phyloP scores from a whole-genome alignment of 1,284 basidiomycete species.

The Trichosporon ovoides region DNA sequence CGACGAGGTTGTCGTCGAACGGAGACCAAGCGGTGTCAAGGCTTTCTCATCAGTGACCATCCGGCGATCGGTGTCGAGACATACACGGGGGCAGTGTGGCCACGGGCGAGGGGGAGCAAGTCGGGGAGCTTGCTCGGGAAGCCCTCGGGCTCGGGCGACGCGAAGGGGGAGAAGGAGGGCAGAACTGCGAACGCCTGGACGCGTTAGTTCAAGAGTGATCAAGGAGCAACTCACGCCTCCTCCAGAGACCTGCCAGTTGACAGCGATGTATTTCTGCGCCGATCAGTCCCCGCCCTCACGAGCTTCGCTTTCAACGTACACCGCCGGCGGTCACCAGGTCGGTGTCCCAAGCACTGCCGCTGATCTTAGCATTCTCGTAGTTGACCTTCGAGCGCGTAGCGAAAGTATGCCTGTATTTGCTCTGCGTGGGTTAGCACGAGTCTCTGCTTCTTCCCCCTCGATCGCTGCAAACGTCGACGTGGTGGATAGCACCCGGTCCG shows the following conservation, averaged over 20 bases:
- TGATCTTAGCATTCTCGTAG: constrained; percentile 86
- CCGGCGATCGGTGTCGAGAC: background rate
- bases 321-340: constrained; percentile 84
- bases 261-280: constrained; percentile 39
- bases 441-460: background rate
- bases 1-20: constrained; percentile 84
- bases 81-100: constrained; percentile 53
- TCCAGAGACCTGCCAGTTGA: constrained; percentile 95
- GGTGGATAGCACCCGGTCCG: background rate
- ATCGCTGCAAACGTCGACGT: background rate
- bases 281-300: background rate
- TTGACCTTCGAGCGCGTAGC: constrained; percentile 75
- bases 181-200: constrained; percentile 76
- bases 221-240: constrained; percentile 57
- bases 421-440: constrained; percentile 35
- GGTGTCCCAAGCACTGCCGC: constrained; percentile 91
- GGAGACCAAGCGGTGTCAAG: constrained; percentile 97
- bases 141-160: constrained; percentile 50
- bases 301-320: constrained; percentile 50
- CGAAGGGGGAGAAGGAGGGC: constrained; percentile 72
- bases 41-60: constrained; percentile 53
- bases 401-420: constrained; percentile 75
- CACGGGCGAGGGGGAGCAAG: constrained; percentile 83
- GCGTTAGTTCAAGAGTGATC: background rate
- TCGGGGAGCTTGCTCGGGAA: constrained; percentile 82